These are phyloP conservation scores for Phialophora expanda DNA, from an alignment of 2,329 filamentous ascomycete species.

Conservation along the genomic window DNA sequence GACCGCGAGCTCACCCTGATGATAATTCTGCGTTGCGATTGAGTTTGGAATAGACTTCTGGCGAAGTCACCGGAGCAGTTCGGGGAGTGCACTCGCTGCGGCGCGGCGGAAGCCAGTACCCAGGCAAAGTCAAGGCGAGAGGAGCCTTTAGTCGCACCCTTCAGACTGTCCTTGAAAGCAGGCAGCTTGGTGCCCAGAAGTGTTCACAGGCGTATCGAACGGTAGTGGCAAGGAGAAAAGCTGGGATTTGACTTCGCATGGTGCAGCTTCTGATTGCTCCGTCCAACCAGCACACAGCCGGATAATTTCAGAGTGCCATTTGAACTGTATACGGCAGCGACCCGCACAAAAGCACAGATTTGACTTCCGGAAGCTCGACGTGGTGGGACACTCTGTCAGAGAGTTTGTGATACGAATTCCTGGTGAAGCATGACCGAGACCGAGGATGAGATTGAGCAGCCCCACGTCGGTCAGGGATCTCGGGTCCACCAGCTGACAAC, in stretches of 20 bases:
- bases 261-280: background rate
- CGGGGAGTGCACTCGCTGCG: background rate
- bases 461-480: slow-evolving; percentile 4
- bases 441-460: background rate
- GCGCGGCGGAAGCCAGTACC: slow-evolving; percentile 1
- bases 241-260: slow-evolving; percentile 12
- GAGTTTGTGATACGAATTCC: background rate
- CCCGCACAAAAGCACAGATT: slow-evolving; percentile 7
- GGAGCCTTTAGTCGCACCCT: background rate
- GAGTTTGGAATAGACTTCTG: slow-evolving; percentile 15
- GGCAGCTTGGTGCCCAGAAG: background rate
- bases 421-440: background rate
- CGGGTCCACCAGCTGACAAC: background rate
- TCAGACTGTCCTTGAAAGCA: background rate
- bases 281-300: background rate
- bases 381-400: background rate
- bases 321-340: slow-evolving; percentile 11
- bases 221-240: slow-evolving; percentile 10
- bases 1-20: background rate
- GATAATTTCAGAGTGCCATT: slow-evolving; percentile 5
- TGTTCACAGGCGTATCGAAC: background rate
- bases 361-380: background rate
- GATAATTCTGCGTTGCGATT: slow-evolving; percentile 13
- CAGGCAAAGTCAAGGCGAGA: background rate
- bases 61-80: slow-evolving; percentile 15